Evolutionary conservation across 2,329 filamentous ascomycete genomes (phyloP), one percentile per base, ranked within the genome.

Genomic region (Aspergillus intermedius): DNA sequence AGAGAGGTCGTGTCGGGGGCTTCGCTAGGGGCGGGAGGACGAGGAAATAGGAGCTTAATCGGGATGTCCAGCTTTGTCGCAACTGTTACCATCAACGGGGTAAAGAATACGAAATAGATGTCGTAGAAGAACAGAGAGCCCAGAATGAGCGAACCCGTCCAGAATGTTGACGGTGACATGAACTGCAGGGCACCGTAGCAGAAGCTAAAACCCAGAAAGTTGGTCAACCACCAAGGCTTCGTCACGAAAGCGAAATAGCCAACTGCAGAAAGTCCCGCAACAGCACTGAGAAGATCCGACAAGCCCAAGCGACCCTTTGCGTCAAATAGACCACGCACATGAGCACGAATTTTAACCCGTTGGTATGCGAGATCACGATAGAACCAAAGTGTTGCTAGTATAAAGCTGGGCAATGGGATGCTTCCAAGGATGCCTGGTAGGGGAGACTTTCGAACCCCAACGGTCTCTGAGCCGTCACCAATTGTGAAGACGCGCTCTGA

Each of bases 91-190:
- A 78, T 78, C 50, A 77, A 62, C 0, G 76, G 76, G 0, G 76
- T 76, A 54, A 73, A 79, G 56, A 77, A 79, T 19, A 78, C 76
- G 53, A 79, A 77, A 67, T 93, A 83, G 44, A 98, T 91, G 64
- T 98, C 91, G 63, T 98, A 98, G 62, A 95, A 82, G 73, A 97
- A 97, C 1, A 97, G 75, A 0, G 86, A 88, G 8, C 76, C 73
- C 1, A 97, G 75, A 8, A 97, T 83, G 40, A 91, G 68, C 5
- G 85, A 86, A 0, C 89, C 89, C 0, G 88, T 95, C 47, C 79
- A 73, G 63, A 96, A 95, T 0, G 88, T 91, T 0, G 90, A 95
- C 0, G 91, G 90, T 1, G 90, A 95, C 74, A 97, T 82, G 46
- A 95, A 72, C 59, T 91, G 82, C 48, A 96, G 77, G 3, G 87